phyloP scores from a whole-genome alignment of 2,329 filamentous ascomycete genomes.

The Achaetomium macrosporum region DNA sequence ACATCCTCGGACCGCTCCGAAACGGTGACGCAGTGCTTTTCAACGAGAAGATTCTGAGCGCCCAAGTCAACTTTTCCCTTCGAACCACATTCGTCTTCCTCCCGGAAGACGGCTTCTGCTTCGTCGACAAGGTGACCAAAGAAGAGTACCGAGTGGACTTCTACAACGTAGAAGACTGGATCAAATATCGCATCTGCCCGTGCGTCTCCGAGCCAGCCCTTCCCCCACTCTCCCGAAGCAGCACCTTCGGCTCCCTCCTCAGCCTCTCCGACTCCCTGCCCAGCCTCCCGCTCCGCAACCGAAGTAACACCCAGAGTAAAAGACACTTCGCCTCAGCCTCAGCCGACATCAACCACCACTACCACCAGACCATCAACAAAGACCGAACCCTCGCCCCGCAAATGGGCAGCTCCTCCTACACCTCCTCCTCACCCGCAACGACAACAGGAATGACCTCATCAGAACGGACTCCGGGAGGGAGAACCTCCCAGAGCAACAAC shows the following conservation, averaged over 20 bases:
- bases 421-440: constrained; percentile 21
- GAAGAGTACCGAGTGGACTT: constrained; percentile 81
- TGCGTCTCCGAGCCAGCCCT: constrained; percentile 62
- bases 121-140: constrained; percentile 74
- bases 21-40: constrained; percentile 90
- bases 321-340: constrained; percentile 15
- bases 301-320: constrained; percentile 40
- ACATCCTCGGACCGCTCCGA: constrained; percentile 81
- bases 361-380: constrained; percentile 42
- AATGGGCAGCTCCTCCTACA: constrained; percentile 33
- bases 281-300: constrained; percentile 38
- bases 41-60: constrained; percentile 82
- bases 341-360: constrained; percentile 37
- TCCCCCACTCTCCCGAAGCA: constrained; percentile 46
- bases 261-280: constrained; percentile 40
- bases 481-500: constrained; percentile 6
- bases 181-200: constrained; percentile 70
- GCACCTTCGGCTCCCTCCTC: constrained; percentile 41
- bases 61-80: constrained; percentile 88
- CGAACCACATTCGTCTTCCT: constrained; percentile 80
- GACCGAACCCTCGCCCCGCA: constrained; percentile 41
- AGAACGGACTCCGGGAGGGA: constrained; percentile 1
- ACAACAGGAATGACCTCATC: constrained; percentile 10
- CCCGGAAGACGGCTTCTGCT: constrained; percentile 81
- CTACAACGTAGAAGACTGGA: constrained; percentile 73